Base-by-base conservation (phyloP, 345 rosid genomes). In the Physaria fendleri region DNA sequence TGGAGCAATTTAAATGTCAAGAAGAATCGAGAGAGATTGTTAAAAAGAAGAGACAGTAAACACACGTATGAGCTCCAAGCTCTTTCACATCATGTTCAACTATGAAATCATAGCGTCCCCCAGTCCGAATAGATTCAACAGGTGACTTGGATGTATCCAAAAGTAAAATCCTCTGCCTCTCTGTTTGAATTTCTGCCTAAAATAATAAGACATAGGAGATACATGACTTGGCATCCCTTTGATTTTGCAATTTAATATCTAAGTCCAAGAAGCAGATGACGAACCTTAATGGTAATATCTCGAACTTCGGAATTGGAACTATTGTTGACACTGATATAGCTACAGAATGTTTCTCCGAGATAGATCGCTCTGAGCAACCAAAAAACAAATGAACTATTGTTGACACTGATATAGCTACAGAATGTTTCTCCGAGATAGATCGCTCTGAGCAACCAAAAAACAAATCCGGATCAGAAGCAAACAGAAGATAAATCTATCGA, bases 51-150 rank as follows among this genome's bases (percentile, higher is more conserved):
- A 2, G 14, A 41, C 1, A 27, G 47, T 6, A 44, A 58, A 71
- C 66, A 24, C 43, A 93, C 97, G 97, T 93, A 76, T 93, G 95
- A 77, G 99, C 90, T 37, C 99, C 99, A 6, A 93, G 96, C 78
- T 89, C 99, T 85, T 93, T 89, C 5, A 93, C 96, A 65, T 93
- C 99, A 61, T 93, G 96, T 48, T 93, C 99, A 12, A 93, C 95
- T 15, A 93, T 84, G 75, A 93, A 93, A 74, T 93, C 97, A 52
- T 93, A 93, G 30, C 90, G 95, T 13, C 96, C 99, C 2, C 84
- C 88, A 0, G 91, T 82, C 14, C 97, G 82, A 43, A 93, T 83
- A 0, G 95, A 72, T 71, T 93, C 97, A 20, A 93, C 97, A 2
- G 99, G 91, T 2, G 84, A 68, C 68, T 88, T 93, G 14, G 99